Conservation (phyloP, 2,329 filamentous ascomycete genomes). For the Monosporascus sp. region DNA sequence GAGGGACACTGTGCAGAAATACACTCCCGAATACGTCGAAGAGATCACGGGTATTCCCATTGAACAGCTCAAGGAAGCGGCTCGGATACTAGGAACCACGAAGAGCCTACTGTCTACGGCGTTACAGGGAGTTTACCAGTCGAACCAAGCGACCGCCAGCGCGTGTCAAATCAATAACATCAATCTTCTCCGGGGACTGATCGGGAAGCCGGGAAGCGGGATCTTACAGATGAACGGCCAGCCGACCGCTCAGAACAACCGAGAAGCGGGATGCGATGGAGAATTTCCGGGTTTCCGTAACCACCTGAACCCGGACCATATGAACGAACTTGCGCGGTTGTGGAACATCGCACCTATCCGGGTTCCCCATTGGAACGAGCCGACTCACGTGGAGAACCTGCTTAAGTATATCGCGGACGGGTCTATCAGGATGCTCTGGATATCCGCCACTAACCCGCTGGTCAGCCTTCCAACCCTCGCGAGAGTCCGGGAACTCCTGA, state of each 20-base stretch:
- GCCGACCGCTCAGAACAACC: constrained; percentile 34
- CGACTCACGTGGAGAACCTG: constrained; percentile 31
- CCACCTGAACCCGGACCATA: constrained; percentile 27
- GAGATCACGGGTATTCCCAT: constrained; percentile 29
- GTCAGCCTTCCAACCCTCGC: constrained; percentile 31
- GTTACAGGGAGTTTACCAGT: constrained; percentile 35
- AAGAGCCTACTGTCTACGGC: constrained; percentile 30
- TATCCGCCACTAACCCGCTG: constrained; percentile 32
- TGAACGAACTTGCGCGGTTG: constrained; percentile 29
- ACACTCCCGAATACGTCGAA: constrained; percentile 27
- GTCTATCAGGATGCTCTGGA: constrained; percentile 32
- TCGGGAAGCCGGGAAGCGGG: constrained; percentile 30
- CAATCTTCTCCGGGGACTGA: constrained; percentile 30
- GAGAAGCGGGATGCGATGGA: constrained; percentile 32
- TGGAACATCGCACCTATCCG: constrained; percentile 31
- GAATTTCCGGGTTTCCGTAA: constrained; percentile 34
- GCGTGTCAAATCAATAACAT: constrained; percentile 37
- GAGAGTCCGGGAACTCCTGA: constrained; percentile 23
- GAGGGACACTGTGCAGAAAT: constrained; percentile 21
- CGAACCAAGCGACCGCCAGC: constrained; percentile 33
- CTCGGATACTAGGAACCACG: constrained; percentile 27
- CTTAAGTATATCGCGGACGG: constrained; percentile 29
- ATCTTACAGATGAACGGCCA: constrained; percentile 35
- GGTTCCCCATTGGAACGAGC: constrained; percentile 33
- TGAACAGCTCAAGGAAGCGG: constrained; percentile 24